Evolutionary conservation across 768 basidiomycete species (phyloP), one percentile per base, ranked within the genome.

Genomic region (Boletus barrowsii): DNA sequence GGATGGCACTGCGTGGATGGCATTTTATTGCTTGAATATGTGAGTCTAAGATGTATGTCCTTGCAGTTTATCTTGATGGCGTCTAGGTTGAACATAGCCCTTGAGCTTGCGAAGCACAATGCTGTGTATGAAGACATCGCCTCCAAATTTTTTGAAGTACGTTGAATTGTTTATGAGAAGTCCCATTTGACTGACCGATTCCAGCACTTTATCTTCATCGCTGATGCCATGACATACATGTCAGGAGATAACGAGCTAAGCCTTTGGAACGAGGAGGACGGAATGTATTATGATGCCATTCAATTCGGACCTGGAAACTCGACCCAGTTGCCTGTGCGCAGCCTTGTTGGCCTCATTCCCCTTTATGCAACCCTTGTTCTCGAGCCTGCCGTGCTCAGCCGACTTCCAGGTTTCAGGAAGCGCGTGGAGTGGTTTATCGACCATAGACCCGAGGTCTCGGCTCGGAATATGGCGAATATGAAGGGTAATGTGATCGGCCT

Each of bases 1-100:
- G 9, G 97, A 99, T 68, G 96, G 96, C 10, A 99, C 97, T 7
- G 93, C 96, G 0, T 99, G 97, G 97, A 99, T 99, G 97, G 97
- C 94, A 32, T 99, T 98, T 76, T 99, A 96, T 72, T 93, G 88
- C 61, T 73, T 98, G 54, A 97, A 97, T 66, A 98, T 98, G 97
- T 91, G 56, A 62, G 83, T 62, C 29, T 35, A 47, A 10, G 4
- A 33, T 36, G 41, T 30, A 35, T 55, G 10, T 14, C 17, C 40
- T 18, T 41, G 24, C 15, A n/a, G 24, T 37, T 33, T 51, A 39
- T 47, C 36, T 18, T 57, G 57, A 53, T 47, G 32, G 48, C 37
- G 24, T 50, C 22, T 53, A 94, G 92, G 93, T 73, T 99, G 70
- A 96, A 89, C 71, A 99, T 99, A 68, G 95, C 97, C 0, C 82